These are phyloP conservation scores for Emericellopsis terricola DNA, from an alignment of 495 filamentous ascomycete genomes.

Conservation along the genomic window DNA sequence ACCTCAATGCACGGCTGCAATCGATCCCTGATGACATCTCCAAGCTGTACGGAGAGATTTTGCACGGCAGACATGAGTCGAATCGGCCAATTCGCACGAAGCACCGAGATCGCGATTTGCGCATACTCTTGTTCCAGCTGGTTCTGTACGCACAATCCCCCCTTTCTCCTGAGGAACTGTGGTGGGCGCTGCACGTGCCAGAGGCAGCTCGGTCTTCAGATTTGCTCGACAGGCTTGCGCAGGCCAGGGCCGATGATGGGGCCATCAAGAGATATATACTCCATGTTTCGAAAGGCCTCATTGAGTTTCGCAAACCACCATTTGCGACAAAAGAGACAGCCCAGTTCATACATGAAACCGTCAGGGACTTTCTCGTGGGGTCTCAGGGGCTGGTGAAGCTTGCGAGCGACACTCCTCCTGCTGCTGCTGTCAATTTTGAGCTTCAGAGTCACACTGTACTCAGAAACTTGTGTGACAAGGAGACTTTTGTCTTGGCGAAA, in stretches of 20 bases:
- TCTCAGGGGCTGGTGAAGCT: slow-evolving; percentile 13
- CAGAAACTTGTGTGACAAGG: too few relatives aligned
- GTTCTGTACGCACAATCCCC: too few relatives aligned
- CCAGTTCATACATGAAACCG: slow-evolving; percentile 34
- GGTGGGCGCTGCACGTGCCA: too few relatives aligned
- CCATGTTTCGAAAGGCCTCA: slow-evolving; percentile 15
- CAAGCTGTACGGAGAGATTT: slow-evolving; percentile 18
- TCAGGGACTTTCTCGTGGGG: slow-evolving; percentile 23
- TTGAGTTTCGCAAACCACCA: slow-evolving; percentile 5
- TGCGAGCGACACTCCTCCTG: too few relatives aligned
- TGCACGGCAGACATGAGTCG: slow-evolving; percentile 7
- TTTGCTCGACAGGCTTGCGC: too few relatives aligned
- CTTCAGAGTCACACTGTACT: too few relatives aligned
- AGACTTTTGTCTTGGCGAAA: too few relatives aligned
- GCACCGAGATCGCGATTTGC: slow-evolving; percentile 14
- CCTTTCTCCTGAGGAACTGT: too few relatives aligned
- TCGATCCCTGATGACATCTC: slow-evolving; percentile 16
- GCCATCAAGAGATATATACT: slow-evolving; percentile 15
- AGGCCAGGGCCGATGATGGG: too few relatives aligned
- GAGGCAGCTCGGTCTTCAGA: too few relatives aligned
- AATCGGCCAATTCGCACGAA: slow-evolving; percentile 13
- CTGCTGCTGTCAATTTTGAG: too few relatives aligned
- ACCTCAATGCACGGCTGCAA: slow-evolving; percentile 8
- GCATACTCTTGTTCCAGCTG: slow-evolving; percentile 12
- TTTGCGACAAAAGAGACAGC: slow-evolving; percentile 9